These are phyloP conservation scores for Phytophthora quininea DNA, from an alignment of 352 stramenopile species.

Conservation along the genomic window DNA sequence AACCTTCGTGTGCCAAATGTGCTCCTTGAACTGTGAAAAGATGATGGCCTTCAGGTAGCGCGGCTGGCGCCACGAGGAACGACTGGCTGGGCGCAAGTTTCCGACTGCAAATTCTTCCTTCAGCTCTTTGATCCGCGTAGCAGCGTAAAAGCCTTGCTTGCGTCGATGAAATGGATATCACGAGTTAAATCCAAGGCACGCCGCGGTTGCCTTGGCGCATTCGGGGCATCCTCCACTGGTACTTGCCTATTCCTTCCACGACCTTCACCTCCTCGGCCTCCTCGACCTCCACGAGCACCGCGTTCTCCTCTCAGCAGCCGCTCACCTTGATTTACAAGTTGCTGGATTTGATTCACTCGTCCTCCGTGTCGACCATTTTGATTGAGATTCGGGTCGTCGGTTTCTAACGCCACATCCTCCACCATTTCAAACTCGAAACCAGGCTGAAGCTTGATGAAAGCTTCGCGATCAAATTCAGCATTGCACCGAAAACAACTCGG, in stretches of 20 bases:
- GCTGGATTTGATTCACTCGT: constrained; percentile 34
- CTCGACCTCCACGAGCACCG: constrained; percentile 3
- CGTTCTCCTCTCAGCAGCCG: constrained; percentile 13
- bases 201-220: constrained; percentile 30
- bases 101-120: constrained; percentile 53
- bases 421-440: constrained; percentile 78
- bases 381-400: constrained; percentile 20
- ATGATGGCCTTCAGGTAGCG: constrained; percentile 77
- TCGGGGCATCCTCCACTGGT: constrained; percentile 26
- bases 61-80: constrained; percentile 21
- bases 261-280: constrained; percentile 8
- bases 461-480: constrained; percentile 79
- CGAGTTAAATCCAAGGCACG: constrained; percentile 40
- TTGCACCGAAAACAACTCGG: constrained; percentile 61
- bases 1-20: constrained; percentile 79
- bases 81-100: constrained; percentile 10
- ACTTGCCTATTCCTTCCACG: constrained; percentile 20
- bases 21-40: constrained; percentile 84
- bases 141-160: constrained; percentile 82
- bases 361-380: constrained; percentile 28
- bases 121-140: constrained; percentile 66
- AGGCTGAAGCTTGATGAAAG: constrained; percentile 89
- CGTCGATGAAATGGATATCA: constrained; percentile 55
- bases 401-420: constrained; percentile 26
- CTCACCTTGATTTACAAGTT: constrained; percentile 31